Percentiles rank a stretch among this genome's conserved stretches.
phyloP scores from a whole-genome alignment of 2,329 filamentous ascomycete genomes.

The Neocucurbitaria cava region DNA sequence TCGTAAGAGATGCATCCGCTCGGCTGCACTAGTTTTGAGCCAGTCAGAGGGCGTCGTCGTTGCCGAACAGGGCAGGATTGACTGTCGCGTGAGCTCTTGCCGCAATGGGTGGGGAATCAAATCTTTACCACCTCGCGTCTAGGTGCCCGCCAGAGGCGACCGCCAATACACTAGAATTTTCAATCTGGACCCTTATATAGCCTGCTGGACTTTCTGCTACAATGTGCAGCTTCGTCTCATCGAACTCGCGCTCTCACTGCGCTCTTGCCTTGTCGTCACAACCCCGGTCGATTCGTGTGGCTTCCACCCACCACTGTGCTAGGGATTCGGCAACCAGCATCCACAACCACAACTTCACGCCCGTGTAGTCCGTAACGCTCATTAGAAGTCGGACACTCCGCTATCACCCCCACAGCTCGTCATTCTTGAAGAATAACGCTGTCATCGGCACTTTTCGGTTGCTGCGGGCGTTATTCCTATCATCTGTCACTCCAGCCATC shows the following conservation, averaged over 20 bases:
- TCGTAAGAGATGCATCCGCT: not conserved
- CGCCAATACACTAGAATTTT: conserved; percentile 30
- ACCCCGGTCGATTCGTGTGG: not conserved
- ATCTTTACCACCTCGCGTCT: conserved; percentile 15
- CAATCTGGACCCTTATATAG: conserved; percentile 32
- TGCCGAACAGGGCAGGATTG: conserved; percentile 11
- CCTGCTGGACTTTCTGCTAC: not conserved
- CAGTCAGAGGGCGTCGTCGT: conserved; percentile 3
- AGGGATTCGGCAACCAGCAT: conserved; percentile 1
- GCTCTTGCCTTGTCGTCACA: conserved; percentile 5
- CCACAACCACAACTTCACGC: not conserved
- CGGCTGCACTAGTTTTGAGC: conserved; percentile 8
- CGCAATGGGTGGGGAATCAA: conserved; percentile 20
- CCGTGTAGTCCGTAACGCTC: not conserved
- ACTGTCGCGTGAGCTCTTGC: conserved; percentile 24
- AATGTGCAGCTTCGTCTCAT: conserved; percentile 12
- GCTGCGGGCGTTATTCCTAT: conserved; percentile 15
- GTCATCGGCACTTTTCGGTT: conserved; percentile 23
- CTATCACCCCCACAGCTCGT: not conserved
- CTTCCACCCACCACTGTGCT: conserved; percentile 2
- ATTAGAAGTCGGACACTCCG: not conserved
- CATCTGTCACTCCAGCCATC: conserved; percentile 12
- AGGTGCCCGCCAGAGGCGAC: conserved; percentile 26
- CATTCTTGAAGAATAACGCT: not conserved
- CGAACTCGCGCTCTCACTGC: conserved; percentile 11